Base-by-base conservation (phyloP, 495 filamentous ascomycete genomes). In the Daldinia childiae region DNA sequence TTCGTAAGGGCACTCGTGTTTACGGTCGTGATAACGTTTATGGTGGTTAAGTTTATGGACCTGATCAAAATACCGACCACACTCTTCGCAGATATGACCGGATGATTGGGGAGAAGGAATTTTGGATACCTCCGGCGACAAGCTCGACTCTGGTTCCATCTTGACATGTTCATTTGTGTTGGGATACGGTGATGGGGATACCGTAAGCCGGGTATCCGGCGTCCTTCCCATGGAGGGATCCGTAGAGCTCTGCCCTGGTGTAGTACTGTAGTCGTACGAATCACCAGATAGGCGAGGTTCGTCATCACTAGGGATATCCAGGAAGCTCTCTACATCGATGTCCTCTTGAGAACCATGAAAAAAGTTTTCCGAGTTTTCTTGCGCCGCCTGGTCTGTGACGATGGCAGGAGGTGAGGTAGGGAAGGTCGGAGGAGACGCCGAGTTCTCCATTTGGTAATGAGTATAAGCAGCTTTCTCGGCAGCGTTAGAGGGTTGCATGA, bases 1-100 rank as follows among this genome's bases (percentile, higher is more conserved):
- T 0, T 74, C 69, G 21, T 80, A 76, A 6, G 76, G 64, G 65
- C 83, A 85, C 56, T 80, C 79, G 63, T 82, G 83, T 4, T 81
- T 81, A 29, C 81, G 79, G 14, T 83, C 79, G 58, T 85, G 83
- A 52, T 85, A 85, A 11, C 83, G 79, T 21, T 81, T 81, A 68
- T 85, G 83, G 54, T 85, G 83, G 58, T 85, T 85, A 34, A 85
- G 82, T 59, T 85, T 82, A 64, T 85, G 82, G 3, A 80, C 73
- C 52, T 84, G 81, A 27, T 81, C 81, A 43, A 85, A 85, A 8
- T 78, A 73, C 24, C 79, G 78, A 36, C 78, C 74, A 66, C 83
- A 85, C 41, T 79, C 75, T 29, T 80, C 78, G 64, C 83, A 85
- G 7, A 72, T 79, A 9, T 73, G 64, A 27, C 74, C 74, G 0